These are phyloP conservation scores for Teunomyces gatunensis DNA, from an alignment of 805 yeast species.

Conservation along the genomic window DNA sequence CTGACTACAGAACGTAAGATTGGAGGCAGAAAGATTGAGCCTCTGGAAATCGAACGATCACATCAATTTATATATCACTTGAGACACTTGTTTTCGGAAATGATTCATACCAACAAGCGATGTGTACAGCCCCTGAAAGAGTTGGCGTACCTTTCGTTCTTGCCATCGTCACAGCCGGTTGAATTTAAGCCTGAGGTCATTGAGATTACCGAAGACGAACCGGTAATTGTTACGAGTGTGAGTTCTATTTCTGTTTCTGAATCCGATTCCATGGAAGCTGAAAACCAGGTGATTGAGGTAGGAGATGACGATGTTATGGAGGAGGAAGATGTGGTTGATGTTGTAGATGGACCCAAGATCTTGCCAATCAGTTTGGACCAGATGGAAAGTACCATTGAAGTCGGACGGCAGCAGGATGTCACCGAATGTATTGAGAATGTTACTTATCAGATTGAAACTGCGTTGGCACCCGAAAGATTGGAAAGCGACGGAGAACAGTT, in stretches of 20 bases:
- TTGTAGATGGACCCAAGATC: conserved; percentile 13
- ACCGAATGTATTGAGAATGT: conserved; percentile 97
- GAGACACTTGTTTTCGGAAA: conserved; percentile 62
- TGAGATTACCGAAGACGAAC: conserved; percentile 9
- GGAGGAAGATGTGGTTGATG: background rate
- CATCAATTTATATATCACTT: conserved; percentile 76
- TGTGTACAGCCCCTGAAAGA: conserved; percentile 81
- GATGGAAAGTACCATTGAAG: conserved; percentile 69
- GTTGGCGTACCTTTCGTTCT: conserved; percentile 82
- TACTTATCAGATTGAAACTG: conserved; percentile 84
- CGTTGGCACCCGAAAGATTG: conserved; percentile 61
- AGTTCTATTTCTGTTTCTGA: background rate
- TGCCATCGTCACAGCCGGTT: conserved; percentile 67
- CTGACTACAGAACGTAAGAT: conserved; percentile 51
- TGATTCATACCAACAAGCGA: conserved; percentile 60
- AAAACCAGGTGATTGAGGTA: background rate
- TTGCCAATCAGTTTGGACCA: conserved; percentile 54
- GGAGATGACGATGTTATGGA: background rate
- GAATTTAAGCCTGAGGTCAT: conserved; percentile 40
- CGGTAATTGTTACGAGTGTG: background rate
- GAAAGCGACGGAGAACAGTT: conserved; percentile 77
- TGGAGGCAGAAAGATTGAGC: conserved; percentile 83
- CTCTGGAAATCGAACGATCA: conserved; percentile 75
- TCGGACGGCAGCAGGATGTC: conserved; percentile 95
- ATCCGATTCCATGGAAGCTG: conserved; percentile 7